Base-by-base conservation (phyloP, 1,284 basidiomycete species). In the Moesziomyces aphidis region DNA sequence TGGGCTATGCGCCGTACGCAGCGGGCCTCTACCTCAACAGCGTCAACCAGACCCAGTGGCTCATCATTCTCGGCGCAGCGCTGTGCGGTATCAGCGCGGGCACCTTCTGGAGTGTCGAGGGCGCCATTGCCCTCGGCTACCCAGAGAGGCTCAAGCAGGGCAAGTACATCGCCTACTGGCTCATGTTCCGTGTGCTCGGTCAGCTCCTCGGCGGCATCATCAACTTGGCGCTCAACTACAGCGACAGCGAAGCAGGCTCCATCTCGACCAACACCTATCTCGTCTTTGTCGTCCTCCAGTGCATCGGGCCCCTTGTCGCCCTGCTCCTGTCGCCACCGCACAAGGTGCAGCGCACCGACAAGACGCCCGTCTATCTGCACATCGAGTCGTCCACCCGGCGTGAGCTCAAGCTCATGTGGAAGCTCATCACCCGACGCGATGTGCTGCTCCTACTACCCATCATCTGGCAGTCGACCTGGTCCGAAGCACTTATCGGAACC, bases 201-300 rank as follows among this genome's bases (percentile, higher is more conserved):
- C 80, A 81, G 45, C 53, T 85, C 23, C 63, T 85, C 11, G 82
- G 84, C 4, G 85, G 86, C 1, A 76, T 76, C 48, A 85, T 86
- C 78, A 84, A 83, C 62, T 76, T 86, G 8, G 83, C 75, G 0
- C 79, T 86, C 50, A 86, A 86, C 67, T 76, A 79, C 24, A 50
- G 83, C 4, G 65, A 76, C 36, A 48, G 56, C 11, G 54, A 59
- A 15, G 73, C 76, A 3, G 86, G 86, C 1, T 79, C 77, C 6
- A 76, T 87, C 45, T 70, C 63, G 19, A 76, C 72, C 28, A 78
- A 82, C 39, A 86, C 85, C 1, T 86, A 84, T 62, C 66, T 86
- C 55, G 83, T 86, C 26, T 86, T 87, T 58, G 85, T 87, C 39
- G 82, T 78, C 0, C 74, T 87, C n/a, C 83, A 85, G 50, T 74